Evolutionary conservation across 83 land plant species (phyloP), one percentile per base, ranked within the genome.

Genomic region (Picea engelmannii): DNA sequence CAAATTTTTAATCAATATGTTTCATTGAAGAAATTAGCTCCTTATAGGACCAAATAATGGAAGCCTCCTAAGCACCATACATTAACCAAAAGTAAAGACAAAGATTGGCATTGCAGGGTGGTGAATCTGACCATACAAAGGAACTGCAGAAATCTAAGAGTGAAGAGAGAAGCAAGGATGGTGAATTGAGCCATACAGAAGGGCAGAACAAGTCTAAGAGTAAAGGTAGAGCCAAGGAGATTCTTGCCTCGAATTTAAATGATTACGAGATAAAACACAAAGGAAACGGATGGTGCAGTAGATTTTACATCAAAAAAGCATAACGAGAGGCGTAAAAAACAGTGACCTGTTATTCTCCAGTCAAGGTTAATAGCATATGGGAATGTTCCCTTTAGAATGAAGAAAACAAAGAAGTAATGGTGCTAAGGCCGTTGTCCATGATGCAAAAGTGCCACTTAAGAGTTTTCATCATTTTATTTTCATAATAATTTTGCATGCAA

Each of bases 11-110:
- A 97, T 82, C 99, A 97, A 82, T 92, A 87, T 86, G 98, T 97
- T 80, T 92, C 98, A 0, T 4, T 97, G 66, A 97, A 94, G 86
- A 95, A 90, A 80, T 62, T 97, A 58, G 98, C 97, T 81, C 97
- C 98, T 13, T 96, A 97, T 52, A 83, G 89, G 42, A 89, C 87
- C 24, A 86, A 86, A 31, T 98, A 96, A 80, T 97, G 94, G 95
- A 91, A 92, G 88, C 89, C 94, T 40, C 86, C 91, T 0, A 78
- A 79, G 83, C 79, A n/a, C 15, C 81, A 85, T 68, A 79, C 76
- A 23, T 79, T 83, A 82, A 88, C 59, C 88, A 80, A 58, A 93
- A 93, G 84, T 52, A 62, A 80, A 90, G 89, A 83, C 84, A 84
- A 80, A 84, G 80, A 82, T 74, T 81, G 60, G 80, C 88, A 27